Evolutionary conservation across 192 early-diverging fungal genomes (phyloP).

Genomic region (Jimgerdemannia lactiflua): DNA sequence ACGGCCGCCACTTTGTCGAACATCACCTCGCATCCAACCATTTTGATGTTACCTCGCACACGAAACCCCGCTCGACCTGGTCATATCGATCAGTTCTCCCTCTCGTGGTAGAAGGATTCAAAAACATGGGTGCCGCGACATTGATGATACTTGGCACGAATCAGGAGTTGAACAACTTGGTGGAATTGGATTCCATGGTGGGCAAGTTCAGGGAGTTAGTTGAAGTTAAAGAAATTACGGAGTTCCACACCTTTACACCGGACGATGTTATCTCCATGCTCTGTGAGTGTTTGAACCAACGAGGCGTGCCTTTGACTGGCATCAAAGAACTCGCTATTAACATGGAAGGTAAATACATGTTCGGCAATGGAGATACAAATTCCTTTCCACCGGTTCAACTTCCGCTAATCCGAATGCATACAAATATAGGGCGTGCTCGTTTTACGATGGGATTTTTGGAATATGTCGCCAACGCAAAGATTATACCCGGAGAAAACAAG

Average conservation of each 20-base stretch:
- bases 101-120: neutral
- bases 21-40: neutral
- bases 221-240: neutral
- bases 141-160: neutral
- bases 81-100: neutral
- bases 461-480: neutral
- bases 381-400: too few species aligned
- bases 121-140: neutral
- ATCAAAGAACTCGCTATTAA: neutral
- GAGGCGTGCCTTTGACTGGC: neutral
- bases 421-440: neutral
- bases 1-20: neutral
- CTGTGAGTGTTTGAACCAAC: neutral
- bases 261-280: neutral
- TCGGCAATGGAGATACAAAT: neutral
- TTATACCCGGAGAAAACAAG: neutral
- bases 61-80: neutral
- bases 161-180: neutral
- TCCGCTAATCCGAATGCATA: neutral
- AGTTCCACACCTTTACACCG: neutral
- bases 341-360: neutral
- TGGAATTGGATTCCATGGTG: neutral
- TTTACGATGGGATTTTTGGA: neutral
- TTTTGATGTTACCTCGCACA: neutral
- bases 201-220: neutral